Base-by-base conservation (phyloP, 257 asterid genomes). In the Verbena officinalis region DNA sequence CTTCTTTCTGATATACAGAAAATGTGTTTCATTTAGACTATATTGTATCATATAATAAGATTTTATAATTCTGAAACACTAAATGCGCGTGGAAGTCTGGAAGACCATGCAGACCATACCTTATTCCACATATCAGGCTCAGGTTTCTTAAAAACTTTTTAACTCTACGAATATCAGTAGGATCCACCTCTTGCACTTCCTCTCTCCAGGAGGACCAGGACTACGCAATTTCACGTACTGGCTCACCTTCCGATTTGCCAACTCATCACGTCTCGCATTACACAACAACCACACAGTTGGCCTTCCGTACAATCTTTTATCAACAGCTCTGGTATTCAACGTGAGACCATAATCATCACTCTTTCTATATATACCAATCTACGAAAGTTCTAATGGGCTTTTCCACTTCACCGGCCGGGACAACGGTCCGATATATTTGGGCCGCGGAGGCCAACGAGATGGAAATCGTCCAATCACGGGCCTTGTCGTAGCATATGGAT, bases 391-490 rank as follows among this genome's bases (percentile, higher is more conserved):
- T 59, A 9, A 59, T 44, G 0, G 88, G 85, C 72, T 55, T 40
- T 70, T 79, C 81, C 71, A 79, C 77, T 34, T 68, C 78, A 4
- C 78, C 53, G 22, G 85, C 80, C 0, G 67, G 22, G 21, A 77
- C 19, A 9, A 74, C 9, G 3, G 83, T 83, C 0, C 78, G 55
- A 43, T 65, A n/a, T 13, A 82, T 74, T 33, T 82, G 88, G 51
- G 74, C 69, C 1, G 73, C 50, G n/a, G 64, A 82, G 3, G 81
- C 88, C 88, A 81, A 82, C 3, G 85, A 77, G 43, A 79, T 66
- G 0, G 85, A 76, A 11, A 79, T 45, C 7, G 85, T 76, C 85
- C 88, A 82, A 40, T 39, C 55, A 0, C 62, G 65, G 19, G n/a
- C 49, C 34, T 48, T 62, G 55, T 79, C 80, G 38, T 79, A 82